Evolutionary conservation across 345 rosid species (phyloP), one percentile per base, ranked within the genome.

Genomic region (Eucalyptus fibrosa): DNA sequence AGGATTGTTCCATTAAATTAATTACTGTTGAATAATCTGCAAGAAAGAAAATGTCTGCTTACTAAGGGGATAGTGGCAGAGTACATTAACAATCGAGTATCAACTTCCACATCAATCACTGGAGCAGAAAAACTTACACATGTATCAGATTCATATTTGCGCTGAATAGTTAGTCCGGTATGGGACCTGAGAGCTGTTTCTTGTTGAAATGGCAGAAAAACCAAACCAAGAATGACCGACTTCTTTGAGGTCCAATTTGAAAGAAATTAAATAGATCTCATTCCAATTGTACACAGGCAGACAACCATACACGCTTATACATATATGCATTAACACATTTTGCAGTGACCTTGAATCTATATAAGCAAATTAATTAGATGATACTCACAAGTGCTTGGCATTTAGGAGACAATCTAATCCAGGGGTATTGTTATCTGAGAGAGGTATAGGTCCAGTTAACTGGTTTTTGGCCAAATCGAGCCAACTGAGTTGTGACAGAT

Each of bases 401-500:
- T 94, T 92, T 87, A 92, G 91, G 87, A 98, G 96, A 81, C 90
- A 94, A 92, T 97, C 97, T 91, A 97, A 92, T 89, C 99, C 98
- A 7, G 98, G 97, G 88, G 87, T 19, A 23, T 59, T 87, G 50
- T 14, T 92, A 14, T 47, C 69, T 9, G 98, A 96, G 44, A 96
- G 91, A n/a, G 99, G 99, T 91, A 96, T 90, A 14, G 94, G 47
- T 90, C 99, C 97, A 45, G 95, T 92, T 90, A 98, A 86, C 87
- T 95, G 97, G 92, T 98, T 98, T 88, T 95, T 95, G 81, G 99
- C 96, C 30, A 98, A 93, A 92, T 98, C 98, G 44, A 98, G 91
- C 99, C 98, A 98, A 88, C 92, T 94, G 51, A 98, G 96, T 44
- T 95, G 94, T 72, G 96, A 95, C 88, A 97, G 96, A 86, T 92